phyloP scores from a whole-genome alignment of 257 asterid species.

The Ocimum tenuiflorum region DNA sequence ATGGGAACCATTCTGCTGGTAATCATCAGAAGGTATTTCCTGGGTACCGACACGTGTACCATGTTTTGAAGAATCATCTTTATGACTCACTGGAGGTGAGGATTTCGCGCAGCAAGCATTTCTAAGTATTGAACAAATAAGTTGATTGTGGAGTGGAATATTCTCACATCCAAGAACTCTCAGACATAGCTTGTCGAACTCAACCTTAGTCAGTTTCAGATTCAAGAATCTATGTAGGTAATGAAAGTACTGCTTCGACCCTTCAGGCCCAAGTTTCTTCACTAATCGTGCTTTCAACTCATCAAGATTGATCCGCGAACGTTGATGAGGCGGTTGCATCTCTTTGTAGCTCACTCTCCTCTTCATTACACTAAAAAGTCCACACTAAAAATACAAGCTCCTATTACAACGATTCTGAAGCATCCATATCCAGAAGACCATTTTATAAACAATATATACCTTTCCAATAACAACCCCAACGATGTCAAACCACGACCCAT shows the following conservation, averaged over 20 bases:
- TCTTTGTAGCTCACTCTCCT: constrained; percentile 23
- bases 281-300: constrained; percentile 68
- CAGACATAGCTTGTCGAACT: constrained; percentile 63
- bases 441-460: neutral
- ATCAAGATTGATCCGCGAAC: constrained; percentile 62
- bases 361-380: constrained; percentile 38
- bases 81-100: constrained; percentile 46
- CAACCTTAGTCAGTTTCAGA: constrained; percentile 65
- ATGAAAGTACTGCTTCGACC: constrained; percentile 69
- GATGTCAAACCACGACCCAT: constrained; percentile 41
- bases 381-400: constrained; percentile 31
- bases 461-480: constrained; percentile 32
- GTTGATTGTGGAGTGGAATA: constrained; percentile 74
- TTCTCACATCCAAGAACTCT: constrained; percentile 70
- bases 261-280: constrained; percentile 69
- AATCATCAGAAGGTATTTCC: constrained; percentile 39
- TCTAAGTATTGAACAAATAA: constrained; percentile 58
- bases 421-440: constrained; percentile 37
- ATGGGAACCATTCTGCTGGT: constrained; percentile 54
- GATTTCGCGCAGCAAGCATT: constrained; percentile 58
- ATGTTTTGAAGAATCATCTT: constrained; percentile 29
- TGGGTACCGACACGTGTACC: constrained; percentile 30
- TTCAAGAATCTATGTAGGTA: constrained; percentile 62
- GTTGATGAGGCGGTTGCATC: constrained; percentile 79
- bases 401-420: constrained; percentile 29